Conservation (phyloP, 306 rosid genomes). For the Lablab purpureus region DNA sequence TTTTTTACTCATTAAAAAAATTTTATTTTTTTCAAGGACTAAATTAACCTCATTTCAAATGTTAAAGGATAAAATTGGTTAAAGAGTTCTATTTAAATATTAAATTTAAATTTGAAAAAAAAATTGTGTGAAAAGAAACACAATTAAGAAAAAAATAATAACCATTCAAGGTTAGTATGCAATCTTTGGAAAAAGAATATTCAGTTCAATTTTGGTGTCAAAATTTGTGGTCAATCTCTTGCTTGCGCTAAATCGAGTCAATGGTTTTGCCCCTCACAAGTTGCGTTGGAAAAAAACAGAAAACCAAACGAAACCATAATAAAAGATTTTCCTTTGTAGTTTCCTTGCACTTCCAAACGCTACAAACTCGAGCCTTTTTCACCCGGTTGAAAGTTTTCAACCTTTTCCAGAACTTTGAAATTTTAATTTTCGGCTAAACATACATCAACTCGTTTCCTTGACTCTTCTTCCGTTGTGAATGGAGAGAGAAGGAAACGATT, state of each 20-base stretch:
- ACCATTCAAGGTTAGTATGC: neutral
- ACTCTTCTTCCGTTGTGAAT: constrained; percentile 56
- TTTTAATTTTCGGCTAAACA: neutral
- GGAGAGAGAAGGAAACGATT: constrained; percentile 58
- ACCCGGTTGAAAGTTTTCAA: neutral
- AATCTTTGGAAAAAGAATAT: constrained; percentile 12
- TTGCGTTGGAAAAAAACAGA: neutral
- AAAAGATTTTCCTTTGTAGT: constrained; percentile 12
- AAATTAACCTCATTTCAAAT: too few relatives aligned
- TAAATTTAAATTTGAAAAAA: too few relatives aligned
- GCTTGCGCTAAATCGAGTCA: constrained; percentile 42
- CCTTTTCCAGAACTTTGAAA: constrained; percentile 17
- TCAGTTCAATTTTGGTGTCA: neutral
- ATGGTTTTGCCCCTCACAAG: constrained; percentile 13
- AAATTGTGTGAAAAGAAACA: too few relatives aligned
- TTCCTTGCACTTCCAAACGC: constrained; percentile 10
- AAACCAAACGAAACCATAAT: neutral
- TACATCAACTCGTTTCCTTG: constrained; percentile 54
- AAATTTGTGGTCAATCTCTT: constrained; percentile 18
- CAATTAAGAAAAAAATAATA: neutral
- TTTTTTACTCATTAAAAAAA: too few relatives aligned
- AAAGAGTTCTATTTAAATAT: too few relatives aligned
- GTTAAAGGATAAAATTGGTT: too few relatives aligned
- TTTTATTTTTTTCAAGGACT: too few relatives aligned
- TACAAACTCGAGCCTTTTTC: constrained; percentile 15